Evolutionary conservation across 1,139 yeast genomes (phyloP).

Genomic region (Hansenula sp.): DNA sequence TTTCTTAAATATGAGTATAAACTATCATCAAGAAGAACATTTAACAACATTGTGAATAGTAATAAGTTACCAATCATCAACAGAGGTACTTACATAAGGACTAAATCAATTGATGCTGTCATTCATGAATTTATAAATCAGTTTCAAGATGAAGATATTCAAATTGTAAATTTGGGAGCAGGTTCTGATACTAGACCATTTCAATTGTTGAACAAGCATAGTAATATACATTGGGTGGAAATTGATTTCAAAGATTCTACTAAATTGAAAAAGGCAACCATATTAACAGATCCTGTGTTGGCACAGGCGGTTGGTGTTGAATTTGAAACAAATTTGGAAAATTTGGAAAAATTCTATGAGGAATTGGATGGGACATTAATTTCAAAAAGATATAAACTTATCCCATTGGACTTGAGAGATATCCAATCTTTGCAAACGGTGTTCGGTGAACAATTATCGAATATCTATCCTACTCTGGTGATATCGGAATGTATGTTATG

Average conservation of each 20-base stretch:
- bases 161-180: constrained; percentile 85
- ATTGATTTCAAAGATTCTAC: constrained; percentile 70
- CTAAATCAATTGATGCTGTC: constrained; percentile 54
- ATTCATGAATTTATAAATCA: constrained; percentile 45
- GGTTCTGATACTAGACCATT: constrained; percentile 91
- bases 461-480: constrained; percentile 57
- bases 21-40: constrained; percentile 32
- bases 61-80: constrained; percentile 75
- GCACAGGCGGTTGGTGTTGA: constrained; percentile 19
- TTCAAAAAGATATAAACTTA: constrained; percentile 21
- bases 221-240: constrained; percentile 50
- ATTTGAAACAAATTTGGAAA: constrained; percentile 8
- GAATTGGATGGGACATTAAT: constrained; percentile 13
- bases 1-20: constrained; percentile 24
- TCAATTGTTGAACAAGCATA: constrained; percentile 31
- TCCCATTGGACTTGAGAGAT: constrained; percentile 26
- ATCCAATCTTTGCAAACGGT: constrained; percentile 11
- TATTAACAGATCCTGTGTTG: constrained; percentile 32
- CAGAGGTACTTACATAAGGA: constrained; percentile 79
- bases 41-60: constrained; percentile 37
- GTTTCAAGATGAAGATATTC: constrained; percentile 33
- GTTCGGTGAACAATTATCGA: constrained; percentile 27
- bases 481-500: constrained; percentile 91
- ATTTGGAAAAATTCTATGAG: constrained; percentile 18
- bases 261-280: constrained; percentile 54